Conservation (phyloP, 31 red algal genomes). For the Pterothamnion heteromorphum region DNA sequence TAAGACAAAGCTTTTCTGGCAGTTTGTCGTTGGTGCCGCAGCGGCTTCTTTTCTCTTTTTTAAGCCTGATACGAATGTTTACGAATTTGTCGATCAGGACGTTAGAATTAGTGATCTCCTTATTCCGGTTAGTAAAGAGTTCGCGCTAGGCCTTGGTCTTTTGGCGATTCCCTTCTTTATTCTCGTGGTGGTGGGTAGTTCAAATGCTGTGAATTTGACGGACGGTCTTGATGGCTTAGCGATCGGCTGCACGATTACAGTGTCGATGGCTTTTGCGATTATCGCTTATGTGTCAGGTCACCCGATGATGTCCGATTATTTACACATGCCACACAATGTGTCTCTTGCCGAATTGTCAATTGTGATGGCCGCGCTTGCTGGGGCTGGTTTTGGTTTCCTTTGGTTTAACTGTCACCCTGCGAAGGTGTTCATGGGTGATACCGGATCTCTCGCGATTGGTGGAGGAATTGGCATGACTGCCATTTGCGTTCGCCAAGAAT, state of each 20-base stretch:
- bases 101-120: background rate
- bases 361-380: background rate
- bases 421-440: conserved; percentile 38
- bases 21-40: background rate
- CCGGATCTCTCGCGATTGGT: conserved; percentile 14
- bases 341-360: background rate
- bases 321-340: background rate
- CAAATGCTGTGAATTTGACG: conserved; percentile 35
- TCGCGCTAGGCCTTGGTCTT: conserved; percentile 7
- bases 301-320: background rate
- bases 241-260: background rate
- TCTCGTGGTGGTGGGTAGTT: background rate
- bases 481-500: background rate
- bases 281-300: background rate
- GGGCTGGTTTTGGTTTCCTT: conserved; percentile 13
- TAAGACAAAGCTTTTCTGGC: conserved; percentile 16
- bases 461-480: conserved; percentile 8
- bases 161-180: conserved; percentile 10
- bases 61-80: background rate
- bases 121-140: background rate
- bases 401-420: conserved; percentile 33
- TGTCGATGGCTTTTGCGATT: background rate
- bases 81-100: background rate
- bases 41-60: background rate
- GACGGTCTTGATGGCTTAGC: conserved; percentile 45